phyloP scores from a whole-genome alignment of 2,329 filamentous ascomycete species.

The Paracorniculantispora psalliotae region DNA sequence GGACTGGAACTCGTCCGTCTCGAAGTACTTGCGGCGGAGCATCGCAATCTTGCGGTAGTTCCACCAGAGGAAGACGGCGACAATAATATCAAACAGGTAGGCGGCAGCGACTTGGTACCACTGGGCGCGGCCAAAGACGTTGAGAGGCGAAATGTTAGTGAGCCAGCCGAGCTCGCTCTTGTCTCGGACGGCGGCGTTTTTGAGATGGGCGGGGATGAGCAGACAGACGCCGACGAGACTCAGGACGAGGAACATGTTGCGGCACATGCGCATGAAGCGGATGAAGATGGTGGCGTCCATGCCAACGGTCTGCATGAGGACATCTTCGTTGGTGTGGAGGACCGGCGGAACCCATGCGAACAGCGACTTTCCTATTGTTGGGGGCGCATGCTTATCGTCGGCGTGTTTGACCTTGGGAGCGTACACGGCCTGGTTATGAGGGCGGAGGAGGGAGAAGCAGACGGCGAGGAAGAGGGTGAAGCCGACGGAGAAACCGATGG shows the following conservation, averaged over 20 bases:
- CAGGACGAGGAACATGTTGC: slow-evolving; percentile 78
- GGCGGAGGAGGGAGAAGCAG: slow-evolving; percentile 82
- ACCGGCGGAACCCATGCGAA: slow-evolving; percentile 84
- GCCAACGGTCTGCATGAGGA: slow-evolving; percentile 76
- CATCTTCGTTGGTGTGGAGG: slow-evolving; percentile 69
- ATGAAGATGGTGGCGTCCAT: slow-evolving; percentile 90
- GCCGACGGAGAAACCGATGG: slow-evolving; percentile 73
- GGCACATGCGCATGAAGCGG: slow-evolving; percentile 82
- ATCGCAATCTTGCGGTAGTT: slow-evolving; percentile 74
- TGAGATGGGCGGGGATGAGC: slow-evolving; percentile 75
- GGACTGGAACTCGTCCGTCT: slow-evolving; percentile 80
- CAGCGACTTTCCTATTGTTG: slow-evolving; percentile 77
- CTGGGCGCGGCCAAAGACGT: slow-evolving; percentile 46
- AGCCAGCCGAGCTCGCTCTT: slow-evolving; percentile 41
- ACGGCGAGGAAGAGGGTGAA: slow-evolving; percentile 70
- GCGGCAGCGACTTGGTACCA: slow-evolving; percentile 58
- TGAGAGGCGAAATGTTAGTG: slow-evolving; percentile 54
- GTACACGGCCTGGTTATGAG: slow-evolving; percentile 88
- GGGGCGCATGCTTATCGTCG: slow-evolving; percentile 84
- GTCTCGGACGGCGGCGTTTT: slow-evolving; percentile 30
- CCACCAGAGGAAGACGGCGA: slow-evolving; percentile 80
- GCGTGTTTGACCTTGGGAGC: slow-evolving; percentile 90
- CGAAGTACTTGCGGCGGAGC: slow-evolving; percentile 74
- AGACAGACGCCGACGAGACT: slow-evolving; percentile 69
- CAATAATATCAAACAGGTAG: slow-evolving; percentile 66